Base-by-base conservation (phyloP, 1,284 basidiomycete species). In the Thecaphora frezii region DNA sequence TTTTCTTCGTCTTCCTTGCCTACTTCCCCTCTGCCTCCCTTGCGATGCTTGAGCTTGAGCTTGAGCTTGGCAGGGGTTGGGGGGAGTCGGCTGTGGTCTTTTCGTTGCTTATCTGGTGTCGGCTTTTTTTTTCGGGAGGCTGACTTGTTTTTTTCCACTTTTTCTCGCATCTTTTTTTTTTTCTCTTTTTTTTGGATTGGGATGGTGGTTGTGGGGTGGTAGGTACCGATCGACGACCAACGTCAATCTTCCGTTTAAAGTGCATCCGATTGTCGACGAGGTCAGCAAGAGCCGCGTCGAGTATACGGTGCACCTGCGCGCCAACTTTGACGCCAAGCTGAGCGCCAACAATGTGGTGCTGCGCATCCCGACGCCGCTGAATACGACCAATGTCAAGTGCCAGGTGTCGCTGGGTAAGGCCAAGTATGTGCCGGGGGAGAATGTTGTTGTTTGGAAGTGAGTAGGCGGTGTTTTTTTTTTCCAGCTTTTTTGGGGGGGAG, bases 371-470 rank as follows among this genome's bases (percentile, higher is more conserved):
- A 97, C 93, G 18, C 94, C 96, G 1, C 80, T 97, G 54, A 97
- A 97, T 76, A 91, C 94, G 9, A 93, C 92, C 0, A 87, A 84
- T 24, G 93, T 93, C 12, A 90, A 93, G 54, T 92, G 90, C 79
- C 93, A 97, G 79, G 90, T 91, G 2, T 86, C 86, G 3, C 86
- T 86, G 44, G 96, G 96, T 4, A 98, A 98, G 82, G 96, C 93
- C 8, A 98, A 98, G 80, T 98, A 97, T 76, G 89, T 89, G 1
- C 93, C 94, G 0, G 89, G 85, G 0, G 96, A 98, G 80, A 97
- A 97, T 70, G 85, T 93, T 30, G 89, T 98, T 51, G 84, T 97
- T 0, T 99, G 96, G 96, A 97, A 97, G 93, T 94, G 78, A 74
- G 93, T 85, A n/a, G n/a, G n/a, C n/a, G n/a, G n/a, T n/a, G n/a